Conservation (phyloP, 108 stramenopile genomes). For the Nitzschia sp. region DNA sequence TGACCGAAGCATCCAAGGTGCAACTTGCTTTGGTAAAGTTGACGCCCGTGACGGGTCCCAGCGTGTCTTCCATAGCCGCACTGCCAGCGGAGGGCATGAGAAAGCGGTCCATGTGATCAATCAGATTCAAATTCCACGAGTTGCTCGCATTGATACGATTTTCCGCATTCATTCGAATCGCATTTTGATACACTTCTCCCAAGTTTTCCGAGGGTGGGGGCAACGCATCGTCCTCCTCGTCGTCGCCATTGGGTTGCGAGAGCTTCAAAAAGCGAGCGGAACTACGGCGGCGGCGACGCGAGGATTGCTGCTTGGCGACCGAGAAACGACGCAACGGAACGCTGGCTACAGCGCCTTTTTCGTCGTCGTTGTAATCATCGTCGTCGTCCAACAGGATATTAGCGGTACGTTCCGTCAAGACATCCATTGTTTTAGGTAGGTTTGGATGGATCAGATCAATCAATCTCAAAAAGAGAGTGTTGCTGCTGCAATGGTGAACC, state of each 20-base stretch:
- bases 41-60: slow-evolving; percentile 47
- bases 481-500: too few species aligned
- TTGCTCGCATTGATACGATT: slow-evolving; percentile 96
- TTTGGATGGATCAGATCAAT: background rate
- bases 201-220: slow-evolving; percentile 39
- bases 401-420: slow-evolving; percentile 10
- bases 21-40: slow-evolving; percentile 98
- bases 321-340: background rate
- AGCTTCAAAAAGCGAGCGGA: slow-evolving; percentile 77
- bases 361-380: slow-evolving; percentile 15
- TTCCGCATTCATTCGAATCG: slow-evolving; percentile 93
- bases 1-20: slow-evolving; percentile 95
- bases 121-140: slow-evolving; percentile 93
- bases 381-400: slow-evolving; percentile 6
- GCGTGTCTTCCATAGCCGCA: slow-evolving; percentile 15
- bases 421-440: slow-evolving; percentile 4
- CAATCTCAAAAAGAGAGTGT: background rate
- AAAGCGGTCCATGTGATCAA: slow-evolving; percentile 95
- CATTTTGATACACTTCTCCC: slow-evolving; percentile 84
- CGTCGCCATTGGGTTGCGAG: slow-evolving; percentile 31
- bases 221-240: slow-evolving; percentile 31
- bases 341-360: background rate
- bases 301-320: slow-evolving; percentile 6
- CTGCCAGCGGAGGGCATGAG: background rate
- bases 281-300: slow-evolving; percentile 69